Conservation (phyloP, 768 basidiomycete species). For the Coprinellus micaceus region DNA sequence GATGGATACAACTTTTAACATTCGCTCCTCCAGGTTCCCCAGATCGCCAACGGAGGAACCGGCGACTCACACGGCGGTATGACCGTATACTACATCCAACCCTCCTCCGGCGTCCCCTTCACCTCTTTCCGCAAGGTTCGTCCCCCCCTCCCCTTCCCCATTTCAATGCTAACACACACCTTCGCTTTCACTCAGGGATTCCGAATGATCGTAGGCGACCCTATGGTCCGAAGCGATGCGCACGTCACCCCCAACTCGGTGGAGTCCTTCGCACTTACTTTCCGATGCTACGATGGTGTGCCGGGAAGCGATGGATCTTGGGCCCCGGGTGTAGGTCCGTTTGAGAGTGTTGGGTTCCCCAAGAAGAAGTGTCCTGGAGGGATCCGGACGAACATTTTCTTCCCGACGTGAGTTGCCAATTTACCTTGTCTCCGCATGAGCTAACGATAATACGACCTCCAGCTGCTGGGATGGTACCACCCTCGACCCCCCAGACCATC, state of each 20-base stretch:
- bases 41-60: constrained; percentile 1
- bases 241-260: background rate
- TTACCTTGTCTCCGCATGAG: background rate
- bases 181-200: too few species aligned
- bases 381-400: constrained; percentile 9
- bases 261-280: constrained; percentile 2
- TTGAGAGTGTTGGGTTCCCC: constrained; percentile 5
- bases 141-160: too few species aligned
- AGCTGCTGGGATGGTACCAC: constrained; percentile 11
- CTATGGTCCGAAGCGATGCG: constrained; percentile 1
- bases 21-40: background rate
- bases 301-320: background rate
- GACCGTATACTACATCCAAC: constrained; percentile 4
- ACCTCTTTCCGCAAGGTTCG: background rate
- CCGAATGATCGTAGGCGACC: constrained; percentile 1
- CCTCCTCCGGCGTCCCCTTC: background rate
- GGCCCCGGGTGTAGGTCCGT: background rate
- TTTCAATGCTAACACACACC: too few species aligned
- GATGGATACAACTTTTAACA: background rate
- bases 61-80: background rate
- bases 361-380: constrained; percentile 4
- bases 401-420: constrained; percentile 3
- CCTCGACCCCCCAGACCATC: constrained; percentile 9
- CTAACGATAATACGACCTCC: background rate
- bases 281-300: constrained; percentile 1